A percentile compares a stretch with the other conserved stretches of the same genome.
Conservation (phyloP, 2,329 filamentous ascomycete species). For the Chaetomium strumarium region DNA sequence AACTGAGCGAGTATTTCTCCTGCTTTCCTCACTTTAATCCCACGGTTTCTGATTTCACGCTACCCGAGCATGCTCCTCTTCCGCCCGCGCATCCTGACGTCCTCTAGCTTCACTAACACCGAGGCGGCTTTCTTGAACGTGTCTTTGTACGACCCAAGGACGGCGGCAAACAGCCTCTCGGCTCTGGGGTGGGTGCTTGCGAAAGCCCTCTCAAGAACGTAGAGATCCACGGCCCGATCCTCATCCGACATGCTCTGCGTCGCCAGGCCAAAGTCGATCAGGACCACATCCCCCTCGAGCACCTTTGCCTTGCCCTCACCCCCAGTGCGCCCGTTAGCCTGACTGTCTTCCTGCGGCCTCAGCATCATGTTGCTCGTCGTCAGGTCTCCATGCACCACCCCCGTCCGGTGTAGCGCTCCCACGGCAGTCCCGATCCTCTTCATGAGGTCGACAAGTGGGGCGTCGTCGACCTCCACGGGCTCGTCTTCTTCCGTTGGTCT, state of each 20-base stretch:
- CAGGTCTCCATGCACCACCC: slow-evolving; percentile 88
- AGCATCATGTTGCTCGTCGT: slow-evolving; percentile 98
- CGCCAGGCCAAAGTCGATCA: slow-evolving; percentile 93
- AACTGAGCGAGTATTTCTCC: slow-evolving; percentile 13
- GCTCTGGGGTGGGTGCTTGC: slow-evolving; percentile 88
- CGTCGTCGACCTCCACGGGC: slow-evolving; percentile 35
- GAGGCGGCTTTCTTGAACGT: slow-evolving; percentile 68
- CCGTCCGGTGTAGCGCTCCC: slow-evolving; percentile 72
- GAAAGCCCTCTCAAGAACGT: slow-evolving; percentile 92
- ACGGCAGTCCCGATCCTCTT: slow-evolving; percentile 63
- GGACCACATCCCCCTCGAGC: slow-evolving; percentile 68
- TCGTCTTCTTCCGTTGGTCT: slow-evolving; percentile 33
- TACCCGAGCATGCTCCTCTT: slow-evolving; percentile 96
- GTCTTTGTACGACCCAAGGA: slow-evolving; percentile 68
- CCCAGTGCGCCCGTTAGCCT: slow-evolving; percentile 14
- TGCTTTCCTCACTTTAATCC: slow-evolving; percentile 4
- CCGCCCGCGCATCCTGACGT: slow-evolving; percentile 86
- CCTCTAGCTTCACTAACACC: slow-evolving; percentile 78
- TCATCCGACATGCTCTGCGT: slow-evolving; percentile 77
- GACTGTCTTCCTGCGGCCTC: slow-evolving; percentile 34
- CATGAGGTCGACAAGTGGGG: slow-evolving; percentile 57
- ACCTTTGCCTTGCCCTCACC: slow-evolving; percentile 19
- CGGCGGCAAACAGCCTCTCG: slow-evolving; percentile 66
- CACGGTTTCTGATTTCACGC: slow-evolving; percentile 14
- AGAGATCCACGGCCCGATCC: slow-evolving; percentile 91